Base-by-base conservation (phyloP, 352 stramenopile genomes). In the Pythium brachiatum region DNA sequence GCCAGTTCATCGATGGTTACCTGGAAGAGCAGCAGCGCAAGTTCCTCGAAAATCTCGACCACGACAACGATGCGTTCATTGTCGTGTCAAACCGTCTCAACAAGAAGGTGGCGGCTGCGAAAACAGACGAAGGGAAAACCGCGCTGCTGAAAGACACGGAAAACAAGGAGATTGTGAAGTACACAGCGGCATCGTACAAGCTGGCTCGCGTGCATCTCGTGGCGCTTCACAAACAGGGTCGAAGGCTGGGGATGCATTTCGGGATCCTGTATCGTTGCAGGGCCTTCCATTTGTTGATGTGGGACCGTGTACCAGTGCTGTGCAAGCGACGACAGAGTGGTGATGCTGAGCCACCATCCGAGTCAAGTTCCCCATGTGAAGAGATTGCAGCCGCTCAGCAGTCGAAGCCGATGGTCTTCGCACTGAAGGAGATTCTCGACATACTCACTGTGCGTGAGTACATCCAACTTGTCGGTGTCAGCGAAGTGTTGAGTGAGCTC, bases 201-300 rank as follows among this genome's bases (percentile, higher is more conserved):
- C 34, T 79, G 13, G 77, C 80, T 21, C 80, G 83, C 6, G 63
- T 86, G 56, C 72, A 86, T 18, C 56, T 89, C 23, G 71, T 70
- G 6, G 82, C 79, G 43, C 62, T 88, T 2, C 75, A 83, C 57
- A 89, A 89, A 59, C 86, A 94, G 74, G 78, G 72, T 21, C 79
- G 83, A n/a, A 69, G 75, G 16, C 69, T 94, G 12, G 86, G 86
- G 9, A 87, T 86, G 69, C 83, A 82, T 64, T 89, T 90, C 25
- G 86, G 86, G 0, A 79, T 86, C 41, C 67, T 92, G 60, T 90
- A 83, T 50, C 84, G 86, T 16, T 89, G 76, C 53, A 78, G 74
- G 20, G 69, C 71, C 3, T 74, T 94, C 27, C 86, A 94, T 44
- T 38, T 92, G 7, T 58, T 91, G 43, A 53, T 92, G 38, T 92